phyloP scores from a whole-genome alignment of 1,284 basidiomycete genomes.

The Fistulinella cinereoalba region DNA sequence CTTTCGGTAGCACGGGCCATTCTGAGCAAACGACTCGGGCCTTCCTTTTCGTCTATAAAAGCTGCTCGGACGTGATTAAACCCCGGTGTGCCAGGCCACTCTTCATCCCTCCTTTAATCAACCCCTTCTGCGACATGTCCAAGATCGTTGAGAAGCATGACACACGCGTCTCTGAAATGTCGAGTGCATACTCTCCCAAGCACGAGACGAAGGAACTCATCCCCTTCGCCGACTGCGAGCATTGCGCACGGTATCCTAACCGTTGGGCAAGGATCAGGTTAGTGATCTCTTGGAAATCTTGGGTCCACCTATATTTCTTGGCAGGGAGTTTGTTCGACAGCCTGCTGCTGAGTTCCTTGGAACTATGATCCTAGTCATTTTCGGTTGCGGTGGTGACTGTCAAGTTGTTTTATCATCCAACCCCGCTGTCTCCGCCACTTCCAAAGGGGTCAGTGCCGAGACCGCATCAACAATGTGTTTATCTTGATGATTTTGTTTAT shows the following conservation, averaged over 20 bases:
- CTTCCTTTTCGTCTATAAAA: slow-evolving; percentile 30
- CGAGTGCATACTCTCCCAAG: slow-evolving; percentile 10
- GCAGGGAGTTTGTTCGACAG: slow-evolving; percentile 50
- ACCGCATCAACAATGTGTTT: neutral
- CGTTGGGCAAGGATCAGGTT: slow-evolving; percentile 57
- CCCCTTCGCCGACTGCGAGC: slow-evolving; percentile 26
- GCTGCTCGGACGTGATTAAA: neutral
- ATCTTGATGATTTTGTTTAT: slow-evolving; percentile 3
- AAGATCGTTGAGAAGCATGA: slow-evolving; percentile 14
- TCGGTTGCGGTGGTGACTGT: slow-evolving; percentile 63
- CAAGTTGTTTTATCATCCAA: slow-evolving; percentile 60
- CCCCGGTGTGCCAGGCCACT: neutral
- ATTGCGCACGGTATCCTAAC: slow-evolving; percentile 44
- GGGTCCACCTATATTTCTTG: neutral
- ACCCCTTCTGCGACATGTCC: slow-evolving; percentile 18
- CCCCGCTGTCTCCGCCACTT: slow-evolving; percentile 47
- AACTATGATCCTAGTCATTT: slow-evolving; percentile 62
- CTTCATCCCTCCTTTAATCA: slow-evolving; percentile 1
- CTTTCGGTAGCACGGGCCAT: no score
- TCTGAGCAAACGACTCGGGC: no score
- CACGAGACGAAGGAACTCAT: slow-evolving; percentile 5
- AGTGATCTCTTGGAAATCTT: slow-evolving; percentile 10
- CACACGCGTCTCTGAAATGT: slow-evolving; percentile 17
- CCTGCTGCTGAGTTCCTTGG: slow-evolving; percentile 69
- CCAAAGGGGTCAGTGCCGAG: slow-evolving; percentile 55